These are phyloP conservation scores for Podaxis rugospora DNA, from an alignment of 768 basidiomycete species.

Conservation along the genomic window DNA sequence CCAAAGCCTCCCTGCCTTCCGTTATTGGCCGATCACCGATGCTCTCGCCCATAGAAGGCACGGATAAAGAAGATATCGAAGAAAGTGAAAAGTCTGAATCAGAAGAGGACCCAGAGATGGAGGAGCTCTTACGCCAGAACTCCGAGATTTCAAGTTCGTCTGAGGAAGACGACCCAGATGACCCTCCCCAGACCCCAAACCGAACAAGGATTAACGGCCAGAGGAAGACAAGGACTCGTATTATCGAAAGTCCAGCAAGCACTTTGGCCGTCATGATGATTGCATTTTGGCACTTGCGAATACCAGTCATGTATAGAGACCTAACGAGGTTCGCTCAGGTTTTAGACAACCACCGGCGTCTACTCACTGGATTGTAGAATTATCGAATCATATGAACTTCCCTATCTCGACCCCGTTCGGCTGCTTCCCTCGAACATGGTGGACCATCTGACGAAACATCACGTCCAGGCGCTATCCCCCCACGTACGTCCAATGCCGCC, in stretches of 20 bases:
- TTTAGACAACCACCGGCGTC: background rate
- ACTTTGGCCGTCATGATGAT: conserved; percentile 68
- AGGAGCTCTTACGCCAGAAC: conserved; percentile 15
- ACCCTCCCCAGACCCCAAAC: conserved; percentile 15
- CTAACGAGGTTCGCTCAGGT: conserved; percentile 54
- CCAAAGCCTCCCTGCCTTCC: background rate
- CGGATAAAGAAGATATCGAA: conserved; percentile 12
- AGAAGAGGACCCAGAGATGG: conserved; percentile 15
- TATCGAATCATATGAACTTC: conserved; percentile 72
- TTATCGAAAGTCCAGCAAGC: conserved; percentile 36
- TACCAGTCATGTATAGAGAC: conserved; percentile 75
- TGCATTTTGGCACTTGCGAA: conserved; percentile 74
- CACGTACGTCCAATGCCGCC: conserved; percentile 26
- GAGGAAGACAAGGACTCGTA: conserved; percentile 20
- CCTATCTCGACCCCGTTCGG: conserved; percentile 72
- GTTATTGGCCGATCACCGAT: background rate
- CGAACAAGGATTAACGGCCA: conserved; percentile 20
- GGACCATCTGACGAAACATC: conserved; percentile 70
- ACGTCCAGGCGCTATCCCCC: conserved; percentile 63
- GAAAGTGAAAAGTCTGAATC: conserved; percentile 1
- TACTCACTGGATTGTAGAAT: conserved; percentile 37
- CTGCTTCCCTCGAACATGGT: conserved; percentile 59
- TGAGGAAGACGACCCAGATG: conserved; percentile 16
- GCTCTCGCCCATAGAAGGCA: background rate
- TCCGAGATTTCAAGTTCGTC: conserved; percentile 14